These are phyloP conservation scores for Pseudomonodictys pantanalensis DNA, from an alignment of 495 filamentous ascomycete genomes.

Conservation along the genomic window DNA sequence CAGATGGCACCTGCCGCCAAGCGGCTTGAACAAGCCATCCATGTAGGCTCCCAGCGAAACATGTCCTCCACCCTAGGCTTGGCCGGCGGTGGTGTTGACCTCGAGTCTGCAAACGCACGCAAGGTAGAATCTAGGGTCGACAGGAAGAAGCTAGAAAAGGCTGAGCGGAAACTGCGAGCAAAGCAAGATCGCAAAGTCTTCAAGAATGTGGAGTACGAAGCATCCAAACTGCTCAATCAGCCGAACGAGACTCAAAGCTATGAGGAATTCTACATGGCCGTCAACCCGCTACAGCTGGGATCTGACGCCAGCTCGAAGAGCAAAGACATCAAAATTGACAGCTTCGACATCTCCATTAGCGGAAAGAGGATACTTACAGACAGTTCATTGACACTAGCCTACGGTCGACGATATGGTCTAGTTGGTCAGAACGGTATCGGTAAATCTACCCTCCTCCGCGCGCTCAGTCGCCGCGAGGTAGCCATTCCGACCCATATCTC, in stretches of 20 bases:
- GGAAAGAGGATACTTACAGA: conserved; percentile 86
- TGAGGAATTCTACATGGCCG: conserved; percentile 99
- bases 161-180: conserved; percentile 93
- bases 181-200: conserved; percentile 98
- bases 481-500: conserved; percentile 95
- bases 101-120: conserved; percentile 84
- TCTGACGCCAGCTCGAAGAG: conserved; percentile 71
- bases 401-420: conserved; percentile 91
- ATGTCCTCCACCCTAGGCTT: conserved; percentile 93
- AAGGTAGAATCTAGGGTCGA: conserved; percentile 98
- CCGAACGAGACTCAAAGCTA: conserved; percentile 85
- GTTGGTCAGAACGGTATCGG: conserved; percentile 99
- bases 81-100: conserved; percentile 76
- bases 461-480: conserved; percentile 89
- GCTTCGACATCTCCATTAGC: conserved; percentile 88
- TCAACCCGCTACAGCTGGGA: conserved; percentile 92
- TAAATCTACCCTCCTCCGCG: conserved; percentile 91
- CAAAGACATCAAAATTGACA: conserved; percentile 98
- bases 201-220: conserved; percentile 97
- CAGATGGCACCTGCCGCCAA: conserved; percentile 72
- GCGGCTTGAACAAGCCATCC: conserved; percentile 90
- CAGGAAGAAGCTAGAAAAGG: conserved; percentile 98
- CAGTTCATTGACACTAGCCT: conserved; percentile 83
- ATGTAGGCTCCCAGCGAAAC: conserved; percentile 89
- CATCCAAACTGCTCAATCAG: conserved; percentile 82